phyloP scores from a whole-genome alignment of 2,329 filamentous ascomycete genomes.

The Fusarium transvaalense region DNA sequence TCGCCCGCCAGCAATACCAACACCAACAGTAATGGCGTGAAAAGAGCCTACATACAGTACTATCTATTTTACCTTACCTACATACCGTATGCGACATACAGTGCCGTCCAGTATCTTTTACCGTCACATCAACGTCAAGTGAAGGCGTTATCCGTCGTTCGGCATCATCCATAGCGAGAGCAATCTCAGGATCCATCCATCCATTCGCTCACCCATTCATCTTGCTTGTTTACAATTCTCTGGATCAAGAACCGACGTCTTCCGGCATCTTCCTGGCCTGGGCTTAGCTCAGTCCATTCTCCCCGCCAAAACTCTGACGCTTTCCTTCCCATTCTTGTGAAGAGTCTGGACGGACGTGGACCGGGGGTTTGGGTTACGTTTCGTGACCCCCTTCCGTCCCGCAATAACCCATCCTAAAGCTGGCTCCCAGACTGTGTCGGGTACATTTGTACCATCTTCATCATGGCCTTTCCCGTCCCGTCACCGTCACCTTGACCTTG shows the following conservation, averaged over 20 bases:
- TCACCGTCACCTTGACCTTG: conserved; percentile 22
- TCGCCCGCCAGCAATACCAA: conserved; percentile 6
- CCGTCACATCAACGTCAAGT: conserved; percentile 34
- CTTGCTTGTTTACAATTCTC: conserved; percentile 22
- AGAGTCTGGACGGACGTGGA: conserved; percentile 33
- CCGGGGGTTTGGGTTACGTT: conserved; percentile 40
- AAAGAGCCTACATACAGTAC: neutral
- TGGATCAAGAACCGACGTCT: conserved; percentile 6
- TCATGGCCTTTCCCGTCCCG: conserved; percentile 27
- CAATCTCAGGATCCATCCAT: too few relatives aligned
- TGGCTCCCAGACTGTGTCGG: conserved; percentile 39
- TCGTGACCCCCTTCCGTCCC: conserved; percentile 44
- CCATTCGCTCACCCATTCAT: conserved; percentile 21
- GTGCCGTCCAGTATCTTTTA: conserved; percentile 13
- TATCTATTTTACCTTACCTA: conserved; percentile 6
- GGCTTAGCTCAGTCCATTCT: conserved; percentile 18
- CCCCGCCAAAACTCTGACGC: conserved; percentile 42
- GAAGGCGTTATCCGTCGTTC: conserved; percentile 25
- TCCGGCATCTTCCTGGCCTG: conserved; percentile 41
- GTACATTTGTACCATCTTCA: conserved; percentile 24
- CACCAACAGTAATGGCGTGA: neutral
- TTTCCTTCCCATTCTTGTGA: conserved; percentile 18
- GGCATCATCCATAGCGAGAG: conserved; percentile 24
- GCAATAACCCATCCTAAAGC: conserved; percentile 37
- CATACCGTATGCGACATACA: neutral